Evolutionary conservation across 768 basidiomycete species (phyloP).

Genomic region (Hericium erinaceus): DNA sequence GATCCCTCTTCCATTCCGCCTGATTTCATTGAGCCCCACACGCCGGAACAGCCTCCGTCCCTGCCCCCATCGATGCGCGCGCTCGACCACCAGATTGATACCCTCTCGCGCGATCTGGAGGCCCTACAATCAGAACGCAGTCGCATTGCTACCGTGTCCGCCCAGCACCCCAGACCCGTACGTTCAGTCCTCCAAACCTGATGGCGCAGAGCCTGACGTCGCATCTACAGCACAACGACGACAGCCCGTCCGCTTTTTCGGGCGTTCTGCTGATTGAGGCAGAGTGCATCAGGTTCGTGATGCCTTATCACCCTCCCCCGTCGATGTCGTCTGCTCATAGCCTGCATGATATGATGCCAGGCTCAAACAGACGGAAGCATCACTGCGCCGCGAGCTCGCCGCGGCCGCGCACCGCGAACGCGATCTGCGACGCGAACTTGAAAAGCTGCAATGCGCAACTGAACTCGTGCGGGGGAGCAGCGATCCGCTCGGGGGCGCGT

Average conservation of each 20-base stretch:
- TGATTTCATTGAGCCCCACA: neutral
- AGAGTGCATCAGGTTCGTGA: constrained; percentile 13
- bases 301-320: neutral
- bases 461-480: neutral
- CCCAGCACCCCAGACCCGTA: neutral
- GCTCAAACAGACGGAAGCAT: constrained; percentile 6
- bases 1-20: neutral
- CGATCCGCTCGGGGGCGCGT: neutral
- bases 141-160: neutral
- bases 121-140: neutral
- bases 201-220: too few species aligned
- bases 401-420: neutral
- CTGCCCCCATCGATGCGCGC: neutral
- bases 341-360: constrained; percentile 7
- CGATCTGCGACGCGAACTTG: neutral
- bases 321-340: neutral
- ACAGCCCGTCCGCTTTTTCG: neutral
- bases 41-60: neutral
- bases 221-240: neutral
- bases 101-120: neutral
- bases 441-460: neutral
- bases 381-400: constrained; percentile 2
- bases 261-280: constrained; percentile 10
- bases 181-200: neutral
- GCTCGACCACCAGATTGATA: neutral